Conservation (phyloP, 2,329 filamentous ascomycete genomes). For the Pezicula neosporulosa region DNA sequence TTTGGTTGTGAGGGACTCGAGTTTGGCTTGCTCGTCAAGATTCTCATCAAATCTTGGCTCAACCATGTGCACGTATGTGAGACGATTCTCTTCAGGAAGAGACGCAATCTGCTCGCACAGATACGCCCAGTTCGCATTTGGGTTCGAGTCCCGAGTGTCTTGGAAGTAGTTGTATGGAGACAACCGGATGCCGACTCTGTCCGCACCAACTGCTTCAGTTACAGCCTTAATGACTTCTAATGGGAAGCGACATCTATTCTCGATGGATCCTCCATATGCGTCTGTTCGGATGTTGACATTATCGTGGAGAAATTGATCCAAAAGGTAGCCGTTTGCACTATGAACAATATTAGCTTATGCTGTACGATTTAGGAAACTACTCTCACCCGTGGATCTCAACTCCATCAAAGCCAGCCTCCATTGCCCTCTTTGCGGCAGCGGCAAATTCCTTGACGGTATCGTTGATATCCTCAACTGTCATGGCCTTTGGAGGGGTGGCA, state of each 20-base stretch:
- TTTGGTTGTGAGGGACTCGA: conserved; percentile 42
- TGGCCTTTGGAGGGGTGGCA: conserved; percentile 28
- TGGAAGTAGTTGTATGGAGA: conserved; percentile 58
- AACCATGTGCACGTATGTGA: conserved; percentile 51
- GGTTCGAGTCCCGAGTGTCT: conserved; percentile 48
- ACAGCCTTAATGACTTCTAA: conserved; percentile 52
- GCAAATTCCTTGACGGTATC: conserved; percentile 35
- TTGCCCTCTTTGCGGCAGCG: conserved; percentile 38
- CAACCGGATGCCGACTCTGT: conserved; percentile 52
- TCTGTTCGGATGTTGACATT: conserved; percentile 51
- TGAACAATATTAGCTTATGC: conserved; percentile 39
- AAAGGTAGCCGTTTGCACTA: conserved; percentile 46
- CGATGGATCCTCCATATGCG: conserved; percentile 43
- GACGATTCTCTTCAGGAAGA: conserved; percentile 24
- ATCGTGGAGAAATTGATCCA: conserved; percentile 55
- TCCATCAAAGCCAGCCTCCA: conserved; percentile 49
- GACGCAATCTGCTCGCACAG: conserved; percentile 37
- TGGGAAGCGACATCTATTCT: conserved; percentile 46
- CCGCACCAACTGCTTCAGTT: conserved; percentile 43
- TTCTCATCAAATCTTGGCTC: conserved; percentile 52
- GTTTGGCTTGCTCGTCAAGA: conserved; percentile 43
- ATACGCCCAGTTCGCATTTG: conserved; percentile 39
- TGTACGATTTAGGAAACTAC: conserved; percentile 25
- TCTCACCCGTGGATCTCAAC: conserved; percentile 31
- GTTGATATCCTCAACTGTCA: conserved; percentile 30